Evolutionary conservation across 2,329 filamentous ascomycete species (phyloP), one percentile per base, ranked within the genome.

Genomic region (Colletotrichum magnum): DNA sequence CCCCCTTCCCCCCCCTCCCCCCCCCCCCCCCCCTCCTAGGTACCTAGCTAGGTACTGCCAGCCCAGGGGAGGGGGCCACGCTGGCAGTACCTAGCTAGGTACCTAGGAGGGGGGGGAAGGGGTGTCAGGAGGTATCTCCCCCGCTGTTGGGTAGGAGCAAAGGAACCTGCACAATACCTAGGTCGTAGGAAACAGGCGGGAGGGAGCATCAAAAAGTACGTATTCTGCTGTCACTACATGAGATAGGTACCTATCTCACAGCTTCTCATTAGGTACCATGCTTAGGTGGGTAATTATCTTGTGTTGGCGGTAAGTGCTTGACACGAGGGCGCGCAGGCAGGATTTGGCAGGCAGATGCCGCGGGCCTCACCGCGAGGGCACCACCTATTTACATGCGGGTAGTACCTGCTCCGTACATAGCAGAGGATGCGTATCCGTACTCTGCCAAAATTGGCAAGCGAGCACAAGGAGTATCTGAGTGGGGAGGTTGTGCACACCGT

Each of bases 71-170:
- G 47, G 66, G 57, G 52, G 58, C 54, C 48, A 59, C 56, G 67
- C 52, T 69, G 67, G 62, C 48, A 36, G 66, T 21, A 66, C 52
- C 66, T 63, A 62, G 51, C 26, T 32, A 32, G 41, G 52, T 60
- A 59, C 54, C 48, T 66, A 16, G 48, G 16, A 21, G 21, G 21
- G 21, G 21, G 21, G n/a, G n/a, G 21, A 24, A 24, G 21, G 21
- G 21, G 21, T 24, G 21, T 24, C 43, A 56, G 43, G 62, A 56
- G 43, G 62, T 67, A 69, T 39, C 60, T 64, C 47, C 26, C 26
- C 58, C 36, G 57, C 45, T 58, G 52, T 45, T 47, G 57, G 51
- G 52, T 41, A 41, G 47, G 21, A 24, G 21, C 21, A 24, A 24
- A 24, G 21, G 21, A 3, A 24, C 21, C 21, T 24, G 21, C 21